These are phyloP conservation scores for Gorgonomyces haynaldii DNA, from an alignment of 192 early-diverging fungal genomes.

Conservation along the genomic window DNA sequence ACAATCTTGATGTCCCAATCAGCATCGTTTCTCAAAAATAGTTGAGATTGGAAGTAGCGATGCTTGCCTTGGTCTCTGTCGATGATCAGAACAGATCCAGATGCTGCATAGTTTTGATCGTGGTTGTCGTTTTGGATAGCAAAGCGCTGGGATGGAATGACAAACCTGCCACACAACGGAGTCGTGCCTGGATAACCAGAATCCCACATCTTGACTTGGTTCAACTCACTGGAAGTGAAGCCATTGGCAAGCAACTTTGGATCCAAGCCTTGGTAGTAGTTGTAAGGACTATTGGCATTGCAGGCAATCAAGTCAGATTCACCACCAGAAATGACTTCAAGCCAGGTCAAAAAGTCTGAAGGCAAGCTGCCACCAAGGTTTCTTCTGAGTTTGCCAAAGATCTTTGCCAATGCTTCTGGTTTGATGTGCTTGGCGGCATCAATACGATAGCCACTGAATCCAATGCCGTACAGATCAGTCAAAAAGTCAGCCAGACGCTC, in stretches of 20 bases:
- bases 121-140: slow-evolving; percentile 17
- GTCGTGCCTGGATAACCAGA: slow-evolving; percentile 14
- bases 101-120: slow-evolving; percentile 13
- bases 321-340: slow-evolving; percentile 17
- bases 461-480: slow-evolving; percentile 7
- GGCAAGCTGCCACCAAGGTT: slow-evolving; percentile 15
- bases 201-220: slow-evolving; percentile 17
- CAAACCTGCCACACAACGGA: slow-evolving; percentile 14
- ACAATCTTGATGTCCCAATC: slow-evolving; percentile 12
- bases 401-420: slow-evolving; percentile 1
- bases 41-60: slow-evolving; percentile 10
- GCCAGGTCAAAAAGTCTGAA: slow-evolving; percentile 17
- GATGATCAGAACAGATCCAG: slow-evolving; percentile 18
- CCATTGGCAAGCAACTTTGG: not conserved
- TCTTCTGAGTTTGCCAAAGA: slow-evolving; percentile 6
- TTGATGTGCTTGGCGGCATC: slow-evolving; percentile 17
- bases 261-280: slow-evolving; percentile 3
- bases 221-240: slow-evolving; percentile 5
- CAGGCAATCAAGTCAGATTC: slow-evolving; percentile 13
- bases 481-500: slow-evolving; percentile 10
- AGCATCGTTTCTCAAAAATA: slow-evolving; percentile 13
- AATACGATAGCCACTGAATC: slow-evolving; percentile 17
- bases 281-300: slow-evolving; percentile 2
- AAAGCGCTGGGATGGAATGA: slow-evolving; percentile 11
- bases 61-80: slow-evolving; percentile 11